phyloP scores from a whole-genome alignment of 1,284 basidiomycete species.

The Puccinia hordei region DNA sequence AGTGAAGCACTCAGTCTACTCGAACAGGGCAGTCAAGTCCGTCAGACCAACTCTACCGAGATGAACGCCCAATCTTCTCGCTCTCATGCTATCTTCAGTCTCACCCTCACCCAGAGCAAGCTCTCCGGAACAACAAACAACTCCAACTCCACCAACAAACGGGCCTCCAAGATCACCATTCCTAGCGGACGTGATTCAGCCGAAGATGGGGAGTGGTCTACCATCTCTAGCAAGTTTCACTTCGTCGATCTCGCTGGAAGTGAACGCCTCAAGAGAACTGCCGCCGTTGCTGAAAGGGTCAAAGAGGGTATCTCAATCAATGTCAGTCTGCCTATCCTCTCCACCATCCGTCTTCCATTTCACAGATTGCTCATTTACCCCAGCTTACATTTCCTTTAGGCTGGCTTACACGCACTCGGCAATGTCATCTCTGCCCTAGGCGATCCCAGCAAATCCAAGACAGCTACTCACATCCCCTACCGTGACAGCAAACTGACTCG shows the following conservation, averaged over 20 bases:
- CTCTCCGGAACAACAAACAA: conserved; percentile 51
- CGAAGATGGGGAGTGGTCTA: conserved; percentile 75
- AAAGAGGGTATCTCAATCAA: conserved; percentile 75
- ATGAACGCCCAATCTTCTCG: conserved; percentile 99
- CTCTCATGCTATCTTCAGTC: conserved; percentile 96
- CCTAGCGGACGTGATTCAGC: conserved; percentile 58
- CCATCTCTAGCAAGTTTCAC: conserved; percentile 93
- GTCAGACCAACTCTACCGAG: conserved; percentile 93
- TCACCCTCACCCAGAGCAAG: conserved; percentile 77
- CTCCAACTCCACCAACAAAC: conserved; percentile 40
- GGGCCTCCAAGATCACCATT: conserved; percentile 53
- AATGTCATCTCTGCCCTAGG: conserved; percentile 98
- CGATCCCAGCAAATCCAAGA: conserved; percentile 71
- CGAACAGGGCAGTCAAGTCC: conserved; percentile 80
- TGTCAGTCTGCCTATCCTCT: conserved; percentile 54
- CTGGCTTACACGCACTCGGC: conserved; percentile 89
- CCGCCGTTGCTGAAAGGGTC: conserved; percentile 88
- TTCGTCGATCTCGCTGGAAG: conserved; percentile 97
- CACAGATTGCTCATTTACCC: background rate
- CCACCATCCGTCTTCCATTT: background rate
- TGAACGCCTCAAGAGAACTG: conserved; percentile 89
- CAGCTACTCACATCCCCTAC: conserved; percentile 79
- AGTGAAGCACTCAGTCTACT: conserved; percentile 87
- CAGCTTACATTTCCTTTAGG: conserved; percentile 62
- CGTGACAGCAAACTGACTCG: conserved; percentile 96